A percentile compares a stretch with the other conserved stretches of the same genome.
These are phyloP conservation scores for Aquilaria malaccensis DNA, from an alignment of 345 rosid species.

Conservation along the genomic window DNA sequence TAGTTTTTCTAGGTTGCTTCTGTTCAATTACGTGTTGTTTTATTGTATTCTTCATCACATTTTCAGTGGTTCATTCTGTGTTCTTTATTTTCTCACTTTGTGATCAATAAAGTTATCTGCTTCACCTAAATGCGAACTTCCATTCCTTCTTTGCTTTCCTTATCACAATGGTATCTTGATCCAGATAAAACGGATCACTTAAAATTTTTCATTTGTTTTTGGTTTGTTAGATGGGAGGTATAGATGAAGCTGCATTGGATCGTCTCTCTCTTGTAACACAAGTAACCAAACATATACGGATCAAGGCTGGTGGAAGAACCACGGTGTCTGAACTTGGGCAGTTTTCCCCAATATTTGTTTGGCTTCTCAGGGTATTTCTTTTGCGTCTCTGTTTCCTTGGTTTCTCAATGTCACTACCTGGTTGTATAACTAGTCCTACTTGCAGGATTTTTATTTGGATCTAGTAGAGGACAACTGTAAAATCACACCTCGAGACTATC, in stretches of 20 bases:
- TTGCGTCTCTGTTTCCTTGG: conserved; percentile 1
- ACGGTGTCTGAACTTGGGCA: conserved; percentile 85
- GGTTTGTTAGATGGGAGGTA: conserved; percentile 75
- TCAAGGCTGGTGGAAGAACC: conserved; percentile 74
- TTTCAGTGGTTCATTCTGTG: too few species aligned
- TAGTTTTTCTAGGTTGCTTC: conserved; percentile 1
- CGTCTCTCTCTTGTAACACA: conserved; percentile 96
- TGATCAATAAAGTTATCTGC: too few species aligned
- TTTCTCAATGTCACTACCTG: neutral
- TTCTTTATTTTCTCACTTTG: too few species aligned
- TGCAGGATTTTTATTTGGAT: conserved; percentile 92
- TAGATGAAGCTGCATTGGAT: conserved; percentile 95
- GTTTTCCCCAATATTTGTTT: conserved; percentile 95
- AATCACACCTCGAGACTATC: conserved; percentile 93
- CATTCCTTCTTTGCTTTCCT: neutral
- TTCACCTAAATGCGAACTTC: too few species aligned
- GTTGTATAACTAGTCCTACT: conserved; percentile 9
- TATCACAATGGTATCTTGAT: conserved; percentile 11
- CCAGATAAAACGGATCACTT: neutral
- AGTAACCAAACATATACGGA: conserved; percentile 95
- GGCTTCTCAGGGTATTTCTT: conserved; percentile 85
- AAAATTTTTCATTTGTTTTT: neutral
- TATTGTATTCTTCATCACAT: neutral
- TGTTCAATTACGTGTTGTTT: neutral
- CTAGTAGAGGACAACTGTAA: conserved; percentile 72